Conservation (phyloP, 2,329 filamentous ascomycete genomes). For the Nakataea oryzae region DNA sequence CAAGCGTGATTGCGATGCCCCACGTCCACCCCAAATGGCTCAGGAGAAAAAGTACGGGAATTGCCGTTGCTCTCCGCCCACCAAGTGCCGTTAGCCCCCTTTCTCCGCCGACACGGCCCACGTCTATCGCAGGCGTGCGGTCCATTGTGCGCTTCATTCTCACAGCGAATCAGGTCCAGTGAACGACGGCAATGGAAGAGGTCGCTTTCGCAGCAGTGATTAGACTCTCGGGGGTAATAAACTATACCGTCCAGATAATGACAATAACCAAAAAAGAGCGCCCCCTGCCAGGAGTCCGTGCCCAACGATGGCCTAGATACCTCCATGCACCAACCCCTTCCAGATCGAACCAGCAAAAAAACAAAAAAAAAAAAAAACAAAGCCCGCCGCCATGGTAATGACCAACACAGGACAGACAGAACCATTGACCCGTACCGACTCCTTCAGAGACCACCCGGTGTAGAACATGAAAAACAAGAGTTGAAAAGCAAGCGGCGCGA, state of each 20-base stretch:
- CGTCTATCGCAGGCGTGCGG: no score
- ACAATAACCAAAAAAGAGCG: neutral
- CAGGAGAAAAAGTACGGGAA: neutral
- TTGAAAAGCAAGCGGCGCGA: neutral
- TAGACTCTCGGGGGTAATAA: neutral
- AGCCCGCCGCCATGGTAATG: neutral
- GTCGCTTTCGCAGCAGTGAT: neutral
- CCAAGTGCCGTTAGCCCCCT: no score
- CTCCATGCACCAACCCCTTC: neutral
- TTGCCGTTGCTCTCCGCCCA: neutral
- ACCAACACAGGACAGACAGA: neutral
- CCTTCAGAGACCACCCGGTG: neutral
- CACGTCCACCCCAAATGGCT: neutral
- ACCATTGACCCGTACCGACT: neutral
- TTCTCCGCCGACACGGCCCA: neutral
- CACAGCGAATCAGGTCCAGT: neutral
- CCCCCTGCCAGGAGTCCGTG: neutral
- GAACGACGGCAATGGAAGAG: neutral
- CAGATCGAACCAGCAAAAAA: neutral
- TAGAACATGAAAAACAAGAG: neutral
- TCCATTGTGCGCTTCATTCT: no score
- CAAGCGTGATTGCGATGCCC: neutral
- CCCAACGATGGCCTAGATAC: neutral
- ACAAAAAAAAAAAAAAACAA: neutral
- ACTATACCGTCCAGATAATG: neutral